phyloP scores from a whole-genome alignment of 306 rosid genomes.

The Arachis stenosperma region DNA sequence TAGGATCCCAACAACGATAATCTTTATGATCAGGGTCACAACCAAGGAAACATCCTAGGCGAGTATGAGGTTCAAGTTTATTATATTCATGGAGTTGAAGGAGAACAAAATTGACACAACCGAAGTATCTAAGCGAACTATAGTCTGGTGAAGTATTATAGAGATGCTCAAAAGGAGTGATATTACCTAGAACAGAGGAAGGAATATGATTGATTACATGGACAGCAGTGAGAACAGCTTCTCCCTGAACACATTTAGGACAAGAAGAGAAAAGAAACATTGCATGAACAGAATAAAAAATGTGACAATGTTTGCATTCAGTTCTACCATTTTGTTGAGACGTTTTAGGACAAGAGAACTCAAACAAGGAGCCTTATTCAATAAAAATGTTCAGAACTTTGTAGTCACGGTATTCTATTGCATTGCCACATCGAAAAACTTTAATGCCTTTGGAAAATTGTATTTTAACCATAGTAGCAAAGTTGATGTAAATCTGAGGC shows the following conservation, averaged over 20 bases:
- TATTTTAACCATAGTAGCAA: neutral
- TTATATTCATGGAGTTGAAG: neutral
- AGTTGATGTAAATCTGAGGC: neutral
- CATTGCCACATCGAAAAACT: neutral
- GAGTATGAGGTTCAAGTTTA: neutral
- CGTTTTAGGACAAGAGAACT: neutral
- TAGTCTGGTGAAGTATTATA: neutral
- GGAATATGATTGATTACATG: neutral
- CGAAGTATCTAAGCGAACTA: neutral
- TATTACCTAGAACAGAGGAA: neutral
- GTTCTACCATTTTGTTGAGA: neutral
- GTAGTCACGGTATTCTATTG: neutral
- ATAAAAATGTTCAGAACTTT: no score
- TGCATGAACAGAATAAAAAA: neutral
- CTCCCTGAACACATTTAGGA: neutral
- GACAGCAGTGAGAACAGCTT: neutral
- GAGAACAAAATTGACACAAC: neutral
- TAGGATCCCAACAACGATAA: neutral
- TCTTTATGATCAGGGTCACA: neutral
- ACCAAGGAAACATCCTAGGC: neutral
- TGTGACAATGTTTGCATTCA: neutral
- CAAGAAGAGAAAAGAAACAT: neutral
- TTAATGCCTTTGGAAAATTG: neutral
- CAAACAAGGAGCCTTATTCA: neutral
- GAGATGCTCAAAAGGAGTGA: neutral